Conservation (phyloP, 2,329 filamentous ascomycete species). For the Phialemonium atrogriseum region DNA sequence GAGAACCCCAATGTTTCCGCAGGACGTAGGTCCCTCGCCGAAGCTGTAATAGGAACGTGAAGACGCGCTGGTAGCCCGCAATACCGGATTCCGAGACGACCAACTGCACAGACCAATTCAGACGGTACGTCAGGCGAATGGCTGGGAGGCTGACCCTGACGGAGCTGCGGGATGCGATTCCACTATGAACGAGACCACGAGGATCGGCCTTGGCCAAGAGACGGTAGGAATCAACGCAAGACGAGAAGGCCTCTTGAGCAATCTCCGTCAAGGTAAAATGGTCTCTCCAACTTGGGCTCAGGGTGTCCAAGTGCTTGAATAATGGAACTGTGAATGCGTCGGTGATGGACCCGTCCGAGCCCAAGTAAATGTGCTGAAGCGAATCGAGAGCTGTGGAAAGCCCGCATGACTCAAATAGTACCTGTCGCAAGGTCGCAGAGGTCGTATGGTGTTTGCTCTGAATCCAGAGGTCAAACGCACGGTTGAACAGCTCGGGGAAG, state of each 20-base stretch:
- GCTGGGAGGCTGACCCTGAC: conserved; percentile 53
- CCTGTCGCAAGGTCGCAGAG: conserved; percentile 54
- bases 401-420: conserved; percentile 61
- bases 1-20: conserved; percentile 32
- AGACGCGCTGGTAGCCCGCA: conserved; percentile 60
- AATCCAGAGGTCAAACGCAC: conserved; percentile 69
- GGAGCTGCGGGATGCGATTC: conserved; percentile 43
- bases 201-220: conserved; percentile 49
- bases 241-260: conserved; percentile 62
- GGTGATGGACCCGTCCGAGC: conserved; percentile 62
- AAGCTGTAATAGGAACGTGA: conserved; percentile 70
- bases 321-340: conserved; percentile 58
- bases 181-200: conserved; percentile 24
- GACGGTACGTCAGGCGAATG: conserved; percentile 59
- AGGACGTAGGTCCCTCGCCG: conserved; percentile 63
- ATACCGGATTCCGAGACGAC: conserved; percentile 61
- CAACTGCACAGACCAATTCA: conserved; percentile 61
- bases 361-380: conserved; percentile 67
- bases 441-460: conserved; percentile 64
- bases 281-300: conserved; percentile 63
- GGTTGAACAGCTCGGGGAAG: conserved; percentile 67
- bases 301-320: conserved; percentile 65
- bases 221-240: conserved; percentile 48
- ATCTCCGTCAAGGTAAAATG: conserved; percentile 72
- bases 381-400: conserved; percentile 57